Evolutionary conservation across 2,329 filamentous ascomycete genomes (phyloP).

Genomic region (Triangularia verruculosa): DNA sequence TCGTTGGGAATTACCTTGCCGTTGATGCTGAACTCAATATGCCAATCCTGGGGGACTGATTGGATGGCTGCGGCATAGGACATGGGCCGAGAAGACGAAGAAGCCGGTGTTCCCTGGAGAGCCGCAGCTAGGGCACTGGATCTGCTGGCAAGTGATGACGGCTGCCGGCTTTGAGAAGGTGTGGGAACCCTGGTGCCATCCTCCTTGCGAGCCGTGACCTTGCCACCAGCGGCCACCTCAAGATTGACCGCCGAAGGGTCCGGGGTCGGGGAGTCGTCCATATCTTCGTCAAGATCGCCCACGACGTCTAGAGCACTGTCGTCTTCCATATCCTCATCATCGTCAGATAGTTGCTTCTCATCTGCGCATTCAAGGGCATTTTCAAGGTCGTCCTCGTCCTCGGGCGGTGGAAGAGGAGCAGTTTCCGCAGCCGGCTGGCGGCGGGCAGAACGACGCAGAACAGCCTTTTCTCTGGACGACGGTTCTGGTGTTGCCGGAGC

Average conservation of each 20-base stretch:
- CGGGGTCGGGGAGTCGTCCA: constrained; percentile 67
- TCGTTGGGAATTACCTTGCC: constrained; percentile 82
- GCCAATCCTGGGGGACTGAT: constrained; percentile 85
- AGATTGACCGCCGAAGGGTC: constrained; percentile 88
- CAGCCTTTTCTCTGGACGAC: constrained; percentile 53
- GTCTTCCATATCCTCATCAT: constrained; percentile 65
- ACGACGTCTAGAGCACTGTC: constrained; percentile 75
- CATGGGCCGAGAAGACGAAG: constrained; percentile 61
- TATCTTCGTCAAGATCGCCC: constrained; percentile 84
- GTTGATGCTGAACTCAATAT: constrained; percentile 91
- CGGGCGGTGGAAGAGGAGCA: constrained; percentile 50
- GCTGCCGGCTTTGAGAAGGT: constrained; percentile 58
- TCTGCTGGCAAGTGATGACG: constrained; percentile 37
- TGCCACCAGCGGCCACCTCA: constrained; percentile 81
- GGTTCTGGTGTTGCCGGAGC: constrained; percentile 44
- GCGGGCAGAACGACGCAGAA: constrained; percentile 61
- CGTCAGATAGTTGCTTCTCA: constrained; percentile 74
- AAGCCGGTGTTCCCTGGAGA: constrained; percentile 45
- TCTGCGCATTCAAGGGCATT: constrained; percentile 88
- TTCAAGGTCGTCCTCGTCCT: constrained; percentile 60
- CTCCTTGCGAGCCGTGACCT: constrained; percentile 86
- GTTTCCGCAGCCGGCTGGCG: constrained; percentile 54
- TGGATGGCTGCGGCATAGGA: constrained; percentile 85
- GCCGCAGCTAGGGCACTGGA: constrained; percentile 40
- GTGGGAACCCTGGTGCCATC: constrained; percentile 85